Percentiles rank a stretch among this genome's conserved stretches.
These are phyloP conservation scores for Whalleya microplaca DNA, from an alignment of 2,329 filamentous ascomycete genomes.

Conservation along the genomic window DNA sequence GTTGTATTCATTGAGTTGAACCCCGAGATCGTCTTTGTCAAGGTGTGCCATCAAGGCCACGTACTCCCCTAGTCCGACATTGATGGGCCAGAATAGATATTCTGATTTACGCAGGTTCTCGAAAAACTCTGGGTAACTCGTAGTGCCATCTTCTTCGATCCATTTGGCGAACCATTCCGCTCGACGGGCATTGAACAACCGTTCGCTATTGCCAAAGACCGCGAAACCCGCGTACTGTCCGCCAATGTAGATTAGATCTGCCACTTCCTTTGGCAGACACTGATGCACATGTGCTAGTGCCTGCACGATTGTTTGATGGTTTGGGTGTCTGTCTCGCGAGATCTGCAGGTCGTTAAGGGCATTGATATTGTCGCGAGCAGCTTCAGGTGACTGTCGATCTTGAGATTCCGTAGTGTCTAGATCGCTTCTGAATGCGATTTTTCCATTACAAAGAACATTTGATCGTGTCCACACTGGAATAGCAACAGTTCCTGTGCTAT, in stretches of 20 bases:
- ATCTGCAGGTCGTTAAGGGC: conserved; percentile 22
- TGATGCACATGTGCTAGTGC: conserved; percentile 18
- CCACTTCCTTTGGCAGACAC: conserved; percentile 8
- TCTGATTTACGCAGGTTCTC: conserved; percentile 11
- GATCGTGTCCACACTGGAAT: neutral
- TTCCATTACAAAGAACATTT: conserved; percentile 22
- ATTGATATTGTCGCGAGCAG: conserved; percentile 9
- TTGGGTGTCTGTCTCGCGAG: neutral
- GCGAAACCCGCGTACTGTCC: neutral
- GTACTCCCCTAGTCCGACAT: conserved; percentile 9
- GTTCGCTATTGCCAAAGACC: conserved; percentile 6
- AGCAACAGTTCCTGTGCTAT: neutral
- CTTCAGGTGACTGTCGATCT: neutral
- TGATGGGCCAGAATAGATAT: conserved; percentile 22
- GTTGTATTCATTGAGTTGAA: conserved; percentile 2
- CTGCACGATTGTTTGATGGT: conserved; percentile 12
- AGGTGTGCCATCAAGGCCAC: conserved; percentile 21
- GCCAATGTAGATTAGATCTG: conserved; percentile 12
- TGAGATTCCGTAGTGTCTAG: neutral
- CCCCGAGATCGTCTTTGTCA: neutral
- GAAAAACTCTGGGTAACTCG: conserved; percentile 15
- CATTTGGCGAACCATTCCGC: neutral
- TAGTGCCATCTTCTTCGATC: neutral
- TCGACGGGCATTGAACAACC: conserved; percentile 6
- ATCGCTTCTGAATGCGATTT: conserved; percentile 16